These are phyloP conservation scores for Backusella circina DNA, from an alignment of 192 early-diverging fungal species.

Conservation along the genomic window DNA sequence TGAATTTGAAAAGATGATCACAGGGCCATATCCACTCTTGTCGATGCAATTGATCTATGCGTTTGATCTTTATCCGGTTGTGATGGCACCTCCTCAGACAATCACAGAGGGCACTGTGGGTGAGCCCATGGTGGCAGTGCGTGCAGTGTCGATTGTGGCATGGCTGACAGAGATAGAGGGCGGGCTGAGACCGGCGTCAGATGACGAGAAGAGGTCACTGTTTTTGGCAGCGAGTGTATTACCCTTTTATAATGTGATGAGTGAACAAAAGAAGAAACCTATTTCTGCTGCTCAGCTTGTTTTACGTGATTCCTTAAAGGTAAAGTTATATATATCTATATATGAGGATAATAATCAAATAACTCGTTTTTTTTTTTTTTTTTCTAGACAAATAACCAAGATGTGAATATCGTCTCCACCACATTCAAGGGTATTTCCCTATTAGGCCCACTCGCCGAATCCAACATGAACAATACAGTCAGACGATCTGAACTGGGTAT, in stretches of 20 bases:
- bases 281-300: slow-evolving; percentile 46
- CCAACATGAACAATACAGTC: slow-evolving; percentile 12
- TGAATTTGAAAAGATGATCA: slow-evolving; percentile 94
- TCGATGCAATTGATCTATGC: slow-evolving; percentile 36
- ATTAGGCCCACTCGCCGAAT: slow-evolving; percentile 4
- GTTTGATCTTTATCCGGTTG: slow-evolving; percentile 41
- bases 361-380: neutral
- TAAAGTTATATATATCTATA: slow-evolving; percentile 6
- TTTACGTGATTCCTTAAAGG: slow-evolving; percentile 62
- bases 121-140: slow-evolving; percentile 34
- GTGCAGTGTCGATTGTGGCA: slow-evolving; percentile 37
- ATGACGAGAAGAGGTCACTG: slow-evolving; percentile 37
- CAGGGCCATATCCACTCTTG: slow-evolving; percentile 41
- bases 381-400: slow-evolving; percentile 25
- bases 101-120: slow-evolving; percentile 21
- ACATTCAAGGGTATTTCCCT: slow-evolving; percentile 26
- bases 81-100: slow-evolving; percentile 40
- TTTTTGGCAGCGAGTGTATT: slow-evolving; percentile 55
- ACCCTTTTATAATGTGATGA: slow-evolving; percentile 45
- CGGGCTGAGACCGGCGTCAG: no score
- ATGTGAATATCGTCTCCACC: slow-evolving; percentile 36
- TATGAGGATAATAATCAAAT: neutral
- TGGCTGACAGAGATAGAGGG: slow-evolving; percentile 21
- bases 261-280: slow-evolving; percentile 41
- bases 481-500: slow-evolving; percentile 34